phyloP scores from a whole-genome alignment of 768 basidiomycete genomes.

The Hygrocybe punicea region DNA sequence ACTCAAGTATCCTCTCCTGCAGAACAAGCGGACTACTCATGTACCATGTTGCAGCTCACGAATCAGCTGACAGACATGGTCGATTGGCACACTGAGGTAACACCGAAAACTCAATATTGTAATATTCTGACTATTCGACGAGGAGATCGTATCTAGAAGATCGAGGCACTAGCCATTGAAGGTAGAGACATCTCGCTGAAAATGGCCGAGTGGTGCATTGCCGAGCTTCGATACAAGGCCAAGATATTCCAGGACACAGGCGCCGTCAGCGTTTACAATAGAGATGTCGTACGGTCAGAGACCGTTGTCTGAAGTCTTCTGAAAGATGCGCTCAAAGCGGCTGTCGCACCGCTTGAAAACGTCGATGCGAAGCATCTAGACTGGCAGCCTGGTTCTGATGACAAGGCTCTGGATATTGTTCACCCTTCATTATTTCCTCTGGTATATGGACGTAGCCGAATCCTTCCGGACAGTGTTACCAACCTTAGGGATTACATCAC shows the following conservation, averaged over 20 bases:
- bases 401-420: constrained; percentile 44
- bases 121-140: constrained; percentile 19
- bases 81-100: constrained; percentile 33
- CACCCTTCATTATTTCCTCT: constrained; percentile 45
- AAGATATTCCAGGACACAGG: constrained; percentile 7
- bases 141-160: constrained; percentile 23
- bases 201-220: constrained; percentile 27
- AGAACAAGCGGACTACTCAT: too few relatives aligned
- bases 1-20: neutral
- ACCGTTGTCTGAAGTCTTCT: constrained; percentile 26
- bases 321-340: constrained; percentile 23
- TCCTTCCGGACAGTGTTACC: constrained; percentile 16
- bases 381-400: too few relatives aligned
- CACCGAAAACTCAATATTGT: neutral
- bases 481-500: constrained; percentile 24
- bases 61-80: constrained; percentile 35
- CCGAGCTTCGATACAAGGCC: constrained; percentile 26
- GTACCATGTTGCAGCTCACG: constrained; percentile 36
- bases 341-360: constrained; percentile 33
- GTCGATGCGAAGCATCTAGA: too few relatives aligned
- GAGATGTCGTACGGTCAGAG: constrained; percentile 34
- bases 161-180: constrained; percentile 13
- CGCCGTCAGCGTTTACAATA: constrained; percentile 21
- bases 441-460: constrained; percentile 32
- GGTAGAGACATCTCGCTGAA: too few relatives aligned